Base-by-base conservation (phyloP, 2,329 filamentous ascomycete genomes). In the Trichophyton schoenleinii region DNA sequence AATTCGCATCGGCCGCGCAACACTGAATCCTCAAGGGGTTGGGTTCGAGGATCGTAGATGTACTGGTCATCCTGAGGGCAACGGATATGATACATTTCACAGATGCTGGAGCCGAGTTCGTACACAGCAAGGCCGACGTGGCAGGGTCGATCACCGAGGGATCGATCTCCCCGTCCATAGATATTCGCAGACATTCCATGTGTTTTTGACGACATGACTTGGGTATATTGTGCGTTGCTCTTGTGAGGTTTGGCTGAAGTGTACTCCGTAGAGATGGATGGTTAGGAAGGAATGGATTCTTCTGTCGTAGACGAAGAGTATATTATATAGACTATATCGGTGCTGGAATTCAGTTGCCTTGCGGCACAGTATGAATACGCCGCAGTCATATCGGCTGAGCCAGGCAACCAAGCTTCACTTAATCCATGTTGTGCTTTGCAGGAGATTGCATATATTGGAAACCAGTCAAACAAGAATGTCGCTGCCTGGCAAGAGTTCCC, bases 71-170 rank as follows among this genome's bases (percentile, higher is more conserved):
- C 64, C 7, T 22, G 63, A 25, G 64, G 63, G 36, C 65, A 67
- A 52, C 66, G 66, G 34, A 68, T 67, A 15, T 66, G 67, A 58
- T 68, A 61, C 55, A 68, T 65, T 62, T 66, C 60, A 62, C 67
- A 67, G 36, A 57, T 67, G 20, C 59, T 57, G n/a, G 66, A 65
- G 46, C 62, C 60, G 18, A 61, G 9, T 25, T 66, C n/a, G 42
- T 66, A 67, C 13, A 68, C 48, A 2, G 63, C 64, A 28, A 68
- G 63, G 2, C 60, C 62, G 60, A 67, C 64, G 61, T 68, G 65
- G 2, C 66, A 67, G 5, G 66, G 66, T 3, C 61, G 48, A 22
- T 68, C 66, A 38, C 62, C 64, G 55, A 67, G 65, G 3, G 58
- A 58, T 41, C 61, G 63, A 38, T 67, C 61, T 9, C 67, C 67